Percentiles rank a stretch among this genome's conserved stretches.
These are phyloP conservation scores for Polygonum maritimum DNA, from an alignment of 148 eudicot genomes.

Conservation along the genomic window DNA sequence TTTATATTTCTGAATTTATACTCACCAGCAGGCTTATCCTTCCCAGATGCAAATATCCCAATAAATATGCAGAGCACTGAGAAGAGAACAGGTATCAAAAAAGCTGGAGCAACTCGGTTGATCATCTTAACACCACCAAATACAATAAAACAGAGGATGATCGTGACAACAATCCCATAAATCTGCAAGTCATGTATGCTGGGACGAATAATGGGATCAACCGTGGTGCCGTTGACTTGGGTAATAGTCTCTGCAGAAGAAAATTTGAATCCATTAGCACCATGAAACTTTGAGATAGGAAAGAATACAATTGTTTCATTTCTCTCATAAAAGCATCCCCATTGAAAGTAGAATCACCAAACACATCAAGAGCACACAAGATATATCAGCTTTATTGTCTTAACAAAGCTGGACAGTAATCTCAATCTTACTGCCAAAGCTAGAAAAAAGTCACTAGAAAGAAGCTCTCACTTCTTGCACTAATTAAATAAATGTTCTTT, in stretches of 20 bases:
- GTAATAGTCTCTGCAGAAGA: slow-evolving; percentile 51
- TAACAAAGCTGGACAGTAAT: not conserved
- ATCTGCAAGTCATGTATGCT: slow-evolving; percentile 94
- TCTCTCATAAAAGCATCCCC: not conserved
- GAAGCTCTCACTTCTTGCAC: not conserved
- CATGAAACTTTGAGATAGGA: not conserved
- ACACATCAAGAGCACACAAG: not conserved
- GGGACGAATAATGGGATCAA: slow-evolving; percentile 56
- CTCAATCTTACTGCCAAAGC: not conserved
- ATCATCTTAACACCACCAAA: slow-evolving; percentile 99
- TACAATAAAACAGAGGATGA: slow-evolving; percentile 83
- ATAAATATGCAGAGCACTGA: slow-evolving; percentile 81
- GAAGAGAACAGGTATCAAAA: slow-evolving; percentile 87
- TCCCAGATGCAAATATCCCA: slow-evolving; percentile 65
- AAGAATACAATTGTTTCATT: not conserved
- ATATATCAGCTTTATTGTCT: not conserved
- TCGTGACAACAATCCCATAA: slow-evolving; percentile 91
- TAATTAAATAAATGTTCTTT: not conserved
- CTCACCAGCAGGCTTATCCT: slow-evolving; percentile 68
- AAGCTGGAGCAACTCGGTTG: slow-evolving; percentile 95
- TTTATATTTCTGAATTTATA: not conserved
- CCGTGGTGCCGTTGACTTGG: slow-evolving; percentile 66
- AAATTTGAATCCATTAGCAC: not conserved
- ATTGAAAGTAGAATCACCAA: not conserved
- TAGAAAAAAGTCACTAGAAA: not conserved